Evolutionary conservation across 2,329 filamentous ascomycete genomes (phyloP).

Genomic region (Aspergillus sp.): DNA sequence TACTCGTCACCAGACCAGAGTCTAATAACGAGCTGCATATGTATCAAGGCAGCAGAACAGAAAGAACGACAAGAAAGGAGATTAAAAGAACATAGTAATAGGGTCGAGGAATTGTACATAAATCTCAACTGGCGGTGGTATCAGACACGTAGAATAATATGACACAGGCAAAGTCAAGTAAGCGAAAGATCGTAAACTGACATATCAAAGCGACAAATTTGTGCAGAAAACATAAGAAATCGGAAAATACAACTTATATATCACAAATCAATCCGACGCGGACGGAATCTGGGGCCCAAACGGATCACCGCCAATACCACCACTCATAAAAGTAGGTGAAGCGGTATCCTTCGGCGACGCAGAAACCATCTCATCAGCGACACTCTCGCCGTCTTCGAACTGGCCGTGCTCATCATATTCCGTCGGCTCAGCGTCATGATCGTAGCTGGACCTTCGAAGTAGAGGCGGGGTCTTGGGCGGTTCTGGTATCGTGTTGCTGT

Average conservation of each 20-base stretch:
- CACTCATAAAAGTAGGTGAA: too few species aligned
- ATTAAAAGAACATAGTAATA: not conserved
- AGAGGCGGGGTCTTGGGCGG: conserved; percentile 47
- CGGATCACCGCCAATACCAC: not conserved
- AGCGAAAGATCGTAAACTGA: not conserved
- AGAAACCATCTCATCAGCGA: conserved; percentile 34
- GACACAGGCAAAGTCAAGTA: conserved; percentile 1
- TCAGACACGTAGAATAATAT: not conserved
- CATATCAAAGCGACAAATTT: not conserved
- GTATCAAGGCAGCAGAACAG: not conserved
- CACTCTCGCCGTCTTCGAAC: conserved; percentile 42
- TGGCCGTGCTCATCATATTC: conserved; percentile 37
- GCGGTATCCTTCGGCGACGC: conserved; percentile 22
- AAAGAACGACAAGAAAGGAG: not conserved
- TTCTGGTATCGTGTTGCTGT: conserved; percentile 14
- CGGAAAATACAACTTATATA: not conserved
- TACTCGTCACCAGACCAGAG: not conserved
- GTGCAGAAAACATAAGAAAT: conserved; percentile 1
- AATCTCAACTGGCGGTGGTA: conserved; percentile 7
- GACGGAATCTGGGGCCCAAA: not conserved
- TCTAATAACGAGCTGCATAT: not conserved
- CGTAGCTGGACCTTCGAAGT: conserved; percentile 49
- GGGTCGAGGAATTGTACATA: not conserved
- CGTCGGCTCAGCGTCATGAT: conserved; percentile 50
- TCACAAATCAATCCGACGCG: not conserved